Evolutionary conservation across 768 basidiomycete genomes (phyloP).

Genomic region (Termitomyces sp.): DNA sequence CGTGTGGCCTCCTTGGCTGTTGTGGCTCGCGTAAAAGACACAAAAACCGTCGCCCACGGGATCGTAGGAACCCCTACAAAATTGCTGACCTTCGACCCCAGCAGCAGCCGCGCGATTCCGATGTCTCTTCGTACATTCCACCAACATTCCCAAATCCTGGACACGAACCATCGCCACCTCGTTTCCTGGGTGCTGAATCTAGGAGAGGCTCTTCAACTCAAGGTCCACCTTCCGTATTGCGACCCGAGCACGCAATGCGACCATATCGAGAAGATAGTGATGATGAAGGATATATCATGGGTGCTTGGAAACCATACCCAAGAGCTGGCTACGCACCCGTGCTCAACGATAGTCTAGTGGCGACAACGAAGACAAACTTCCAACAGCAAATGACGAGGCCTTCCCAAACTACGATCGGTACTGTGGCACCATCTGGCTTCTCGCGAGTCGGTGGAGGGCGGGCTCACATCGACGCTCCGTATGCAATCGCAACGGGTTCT

Average conservation of each 20-base stretch:
- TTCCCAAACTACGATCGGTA: conserved; percentile 14
- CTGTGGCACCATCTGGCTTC: conserved; percentile 53
- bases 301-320: conserved; percentile 83
- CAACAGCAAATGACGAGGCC: conserved; percentile 13
- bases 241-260: conserved; percentile 71
- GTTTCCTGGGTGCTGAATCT: conserved; percentile 29
- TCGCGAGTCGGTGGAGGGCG: conserved; percentile 83
- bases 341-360: conserved; percentile 24
- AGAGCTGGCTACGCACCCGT: conserved; percentile 44
- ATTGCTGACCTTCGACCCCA: conserved; percentile 13
- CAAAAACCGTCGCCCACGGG: conserved; percentile 19
- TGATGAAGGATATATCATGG: conserved; percentile 88
- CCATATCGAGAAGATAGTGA: conserved; percentile 79
- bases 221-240: conserved; percentile 64
- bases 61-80: conserved; percentile 13
- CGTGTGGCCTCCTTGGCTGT: conserved; percentile 67
- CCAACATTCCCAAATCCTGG: conserved; percentile 29
- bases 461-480: conserved; percentile 81
- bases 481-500: conserved; percentile 63
- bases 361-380: conserved; percentile 5
- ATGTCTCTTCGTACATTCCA: conserved; percentile 46
- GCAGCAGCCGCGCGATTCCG: conserved; percentile 28
- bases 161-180: conserved; percentile 26
- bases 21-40: conserved; percentile 43
- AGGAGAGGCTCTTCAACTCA: conserved; percentile 49